Base-by-base conservation (phyloP, 805 yeast genomes). In the Wickerhamomyces canadensis region DNA sequence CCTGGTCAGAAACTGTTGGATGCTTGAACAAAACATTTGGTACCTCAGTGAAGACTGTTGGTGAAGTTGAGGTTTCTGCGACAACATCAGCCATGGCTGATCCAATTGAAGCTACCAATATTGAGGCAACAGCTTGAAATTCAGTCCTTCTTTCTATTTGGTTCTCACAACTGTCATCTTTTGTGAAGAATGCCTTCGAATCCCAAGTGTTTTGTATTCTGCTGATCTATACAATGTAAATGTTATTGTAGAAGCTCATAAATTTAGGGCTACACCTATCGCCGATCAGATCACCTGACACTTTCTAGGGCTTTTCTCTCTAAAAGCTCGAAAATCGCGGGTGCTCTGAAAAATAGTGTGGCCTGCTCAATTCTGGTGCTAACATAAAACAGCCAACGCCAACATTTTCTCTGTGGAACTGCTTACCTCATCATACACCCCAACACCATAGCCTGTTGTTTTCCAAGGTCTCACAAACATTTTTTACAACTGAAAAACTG, bases 401-500 rank as follows among this genome's bases (percentile, higher is more conserved):
- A n/a, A n/a, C n/a, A n/a, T n/a, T n/a, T n/a, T 22, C 16, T 25
- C 33, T 14, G 28, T 32, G 16, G 13, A 3, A 19, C 11, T 6
- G 37, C 22, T 41, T 35, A 36, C 34, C 19, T 43, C 26, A 40
- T 22, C 23, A n/a, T 18, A 40, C 52, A 48, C 31, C 52, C 45
- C 52, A 48, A 40, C 44, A 31, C 26, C 16, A 8, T 7, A 35
- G 23, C 29, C 17, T 28, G 13, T 22, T 14, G 25, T 16, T 27
- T 37, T 35, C 42, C 37, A 19, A 26, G 35, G 31, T 25, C 26
- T 29, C 29, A 41, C 52, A 51, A 51, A 49, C 54, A 49, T 40
- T 51, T 51, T 51, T 48, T 33, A 38, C 42, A 51, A 47, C 51
- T 52, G 57, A 52, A 52, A 52, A 52, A 52, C 54, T 51, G 49